Evolutionary conservation across 208 protist genomes (phyloP).

Genomic region (Acanthamoeba quina): DNA sequence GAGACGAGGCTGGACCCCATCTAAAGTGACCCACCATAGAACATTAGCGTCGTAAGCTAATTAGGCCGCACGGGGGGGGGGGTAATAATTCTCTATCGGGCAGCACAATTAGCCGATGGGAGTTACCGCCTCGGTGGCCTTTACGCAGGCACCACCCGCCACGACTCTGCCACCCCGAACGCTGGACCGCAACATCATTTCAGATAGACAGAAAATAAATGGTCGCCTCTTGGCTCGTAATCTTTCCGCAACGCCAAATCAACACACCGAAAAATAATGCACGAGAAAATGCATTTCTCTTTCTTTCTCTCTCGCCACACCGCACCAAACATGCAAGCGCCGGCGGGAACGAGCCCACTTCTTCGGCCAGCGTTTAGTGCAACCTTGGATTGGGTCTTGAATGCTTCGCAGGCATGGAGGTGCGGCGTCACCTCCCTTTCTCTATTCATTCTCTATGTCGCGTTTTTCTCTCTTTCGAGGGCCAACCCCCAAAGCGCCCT

Average conservation of each 20-base stretch:
- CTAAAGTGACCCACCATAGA: background rate
- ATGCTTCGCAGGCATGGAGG: background rate
- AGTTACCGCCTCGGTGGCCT: slow-evolving; percentile 39
- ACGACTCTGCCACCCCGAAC: slow-evolving; percentile 22
- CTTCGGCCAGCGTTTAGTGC: background rate
- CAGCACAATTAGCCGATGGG: background rate
- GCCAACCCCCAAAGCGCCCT: too few relatives aligned
- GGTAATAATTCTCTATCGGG: background rate
- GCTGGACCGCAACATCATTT: slow-evolving; percentile 42
- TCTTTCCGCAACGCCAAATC: background rate
- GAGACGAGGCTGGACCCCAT: background rate
- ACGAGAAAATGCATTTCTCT: background rate
- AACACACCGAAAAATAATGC: background rate
- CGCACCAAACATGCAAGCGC: background rate
- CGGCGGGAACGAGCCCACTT: background rate
- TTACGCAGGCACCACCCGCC: background rate
- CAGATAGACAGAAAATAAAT: background rate
- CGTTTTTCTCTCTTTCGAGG: too few relatives aligned
- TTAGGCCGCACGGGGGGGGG: background rate
- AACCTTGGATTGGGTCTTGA: background rate
- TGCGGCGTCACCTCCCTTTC: background rate
- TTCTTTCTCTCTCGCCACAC: background rate
- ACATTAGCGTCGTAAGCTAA: background rate
- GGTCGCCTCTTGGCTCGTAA: background rate
- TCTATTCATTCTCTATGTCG: background rate